phyloP scores from a whole-genome alignment of 2,329 filamentous ascomycete genomes.

The Pseudopyrenochaeta lycopersici region DNA sequence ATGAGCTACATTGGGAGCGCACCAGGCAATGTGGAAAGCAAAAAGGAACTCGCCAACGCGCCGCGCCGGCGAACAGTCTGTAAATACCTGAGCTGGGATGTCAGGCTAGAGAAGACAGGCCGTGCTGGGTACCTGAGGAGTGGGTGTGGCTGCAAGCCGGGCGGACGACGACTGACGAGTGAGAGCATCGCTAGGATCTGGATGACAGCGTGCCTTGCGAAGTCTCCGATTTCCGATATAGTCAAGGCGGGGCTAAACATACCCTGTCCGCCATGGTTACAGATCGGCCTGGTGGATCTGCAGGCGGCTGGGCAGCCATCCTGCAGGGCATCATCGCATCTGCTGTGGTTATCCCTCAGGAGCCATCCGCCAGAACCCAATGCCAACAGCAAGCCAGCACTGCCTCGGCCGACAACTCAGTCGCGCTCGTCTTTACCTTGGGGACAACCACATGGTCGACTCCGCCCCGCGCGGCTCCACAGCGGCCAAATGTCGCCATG shows the following conservation, averaged over 20 bases:
- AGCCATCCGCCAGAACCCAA: conserved; percentile 1
- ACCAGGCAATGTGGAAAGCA: conserved; percentile 32
- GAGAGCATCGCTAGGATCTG: conserved; percentile 27
- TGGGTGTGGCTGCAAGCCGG: conserved; percentile 48
- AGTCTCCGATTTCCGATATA: conserved; percentile 49
- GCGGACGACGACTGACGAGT: conserved; percentile 33
- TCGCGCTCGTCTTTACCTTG: neutral
- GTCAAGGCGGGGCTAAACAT: conserved; percentile 43
- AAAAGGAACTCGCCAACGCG: conserved; percentile 42
- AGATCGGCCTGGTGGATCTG: conserved; percentile 50
- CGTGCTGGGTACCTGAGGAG: conserved; percentile 41
- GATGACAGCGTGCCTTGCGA: conserved; percentile 39
- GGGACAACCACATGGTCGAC: conserved; percentile 3
- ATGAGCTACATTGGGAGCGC: conserved; percentile 42
- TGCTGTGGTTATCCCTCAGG: conserved; percentile 17
- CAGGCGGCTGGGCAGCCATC: conserved; percentile 40
- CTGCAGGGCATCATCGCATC: conserved; percentile 42
- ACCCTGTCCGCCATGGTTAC: conserved; percentile 47
- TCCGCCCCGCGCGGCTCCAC: conserved; percentile 28
- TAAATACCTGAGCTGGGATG: conserved; percentile 38
- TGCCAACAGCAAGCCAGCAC: conserved; percentile 1
- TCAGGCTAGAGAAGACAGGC: conserved; percentile 35
- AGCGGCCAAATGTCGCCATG: conserved; percentile 33
- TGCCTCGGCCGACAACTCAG: conserved; percentile 3
- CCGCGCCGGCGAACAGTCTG: conserved; percentile 44